Conservation (phyloP, 371 early-diverging fungal species). For the Coemansia sp. region DNA sequence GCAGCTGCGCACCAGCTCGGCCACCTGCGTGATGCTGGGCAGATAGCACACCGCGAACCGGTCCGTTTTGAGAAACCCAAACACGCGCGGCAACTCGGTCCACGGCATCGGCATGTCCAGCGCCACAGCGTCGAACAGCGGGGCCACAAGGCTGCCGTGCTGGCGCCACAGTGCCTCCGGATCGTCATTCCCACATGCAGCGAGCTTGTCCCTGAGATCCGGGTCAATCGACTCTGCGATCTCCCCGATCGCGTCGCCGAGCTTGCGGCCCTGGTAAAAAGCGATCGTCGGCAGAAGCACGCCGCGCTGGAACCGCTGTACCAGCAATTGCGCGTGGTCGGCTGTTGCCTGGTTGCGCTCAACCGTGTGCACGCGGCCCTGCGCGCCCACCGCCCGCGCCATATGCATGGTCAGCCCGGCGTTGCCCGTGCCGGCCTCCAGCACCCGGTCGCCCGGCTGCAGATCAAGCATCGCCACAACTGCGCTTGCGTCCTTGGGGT, state of each 20-base stretch:
- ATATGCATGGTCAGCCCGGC: constrained; percentile 68
- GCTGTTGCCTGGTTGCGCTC: constrained; percentile 59
- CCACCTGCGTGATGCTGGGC: constrained; percentile 76
- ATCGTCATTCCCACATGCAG: not conserved
- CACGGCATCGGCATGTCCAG: constrained; percentile 74
- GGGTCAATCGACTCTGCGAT: not conserved
- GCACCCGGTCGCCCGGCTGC: constrained; percentile 60
- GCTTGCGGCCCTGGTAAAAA: constrained; percentile 57
- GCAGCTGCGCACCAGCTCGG: constrained; percentile 57
- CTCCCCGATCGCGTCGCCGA: constrained; percentile 43
- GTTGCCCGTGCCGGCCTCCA: constrained; percentile 80
- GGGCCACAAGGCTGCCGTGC: constrained; percentile 2
- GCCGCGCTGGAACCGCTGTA: constrained; percentile 61
- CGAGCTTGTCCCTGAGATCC: constrained; percentile 5
- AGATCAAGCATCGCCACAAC: constrained; percentile 67
- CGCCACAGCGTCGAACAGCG: constrained; percentile 62
- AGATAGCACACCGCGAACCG: constrained; percentile 68
- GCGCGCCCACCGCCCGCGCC: constrained; percentile 60
- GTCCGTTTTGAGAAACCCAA: constrained; percentile 60
- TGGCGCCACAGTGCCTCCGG: not conserved
- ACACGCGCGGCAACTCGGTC: constrained; percentile 52
- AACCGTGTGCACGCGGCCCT: constrained; percentile 60
- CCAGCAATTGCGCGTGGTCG: constrained; percentile 57
- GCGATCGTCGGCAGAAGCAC: constrained; percentile 52
- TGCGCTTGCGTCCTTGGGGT: constrained; percentile 72